Evolutionary conservation across 257 asterid genomes (phyloP), one percentile per base, ranked within the genome.

Genomic region (Striga asiatica): DNA sequence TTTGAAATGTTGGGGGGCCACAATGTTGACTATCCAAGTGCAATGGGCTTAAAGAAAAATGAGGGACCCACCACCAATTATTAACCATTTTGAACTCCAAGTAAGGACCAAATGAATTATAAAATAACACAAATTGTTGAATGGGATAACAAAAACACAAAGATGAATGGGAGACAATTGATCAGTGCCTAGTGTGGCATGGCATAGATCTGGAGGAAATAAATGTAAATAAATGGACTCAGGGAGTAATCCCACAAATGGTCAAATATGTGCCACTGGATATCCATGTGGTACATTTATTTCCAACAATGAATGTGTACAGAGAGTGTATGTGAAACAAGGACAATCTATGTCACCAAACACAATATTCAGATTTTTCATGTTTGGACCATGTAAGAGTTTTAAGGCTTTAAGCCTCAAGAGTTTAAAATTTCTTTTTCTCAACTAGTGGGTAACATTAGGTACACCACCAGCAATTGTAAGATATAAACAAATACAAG

Each of bases 211-310:
- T n/a, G 79, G 3, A 38, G 50, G 77, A 60, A 67, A 70, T 77
- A 66, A 76, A 73, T 70, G 70, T 57, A 43, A 60, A 61, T 73
- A 60, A 73, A 67, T 48, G 47, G 50, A 12, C 35, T 32, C 29
- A 24, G n/a, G n/a, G n/a, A n/a, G n/a, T n/a, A n/a, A n/a, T n/a
- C 69, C 66, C 66, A 46, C 76, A 69, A 68, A 62, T 57, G 71
- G 43, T 46, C 34, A 25, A 60, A 62, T 43, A 49, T 48, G 14
- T 50, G 56, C 71, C 71, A 66, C 58, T 41, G 13, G 24, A 52
- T 56, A 29, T 34, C 39, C 12, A 32, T 12, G 42, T 43, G 54
- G 52, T 52, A 51, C 56, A 53, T 56, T 50, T 45, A 21, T 53
- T 43, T 28, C 54, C 42, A 18, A 56, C 16, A 39, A 43, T 18